Percentiles rank a stretch among this genome's conserved stretches.
These are phyloP conservation scores for Somion occarium DNA, from an alignment of 1,284 basidiomycete species.

Conservation along the genomic window DNA sequence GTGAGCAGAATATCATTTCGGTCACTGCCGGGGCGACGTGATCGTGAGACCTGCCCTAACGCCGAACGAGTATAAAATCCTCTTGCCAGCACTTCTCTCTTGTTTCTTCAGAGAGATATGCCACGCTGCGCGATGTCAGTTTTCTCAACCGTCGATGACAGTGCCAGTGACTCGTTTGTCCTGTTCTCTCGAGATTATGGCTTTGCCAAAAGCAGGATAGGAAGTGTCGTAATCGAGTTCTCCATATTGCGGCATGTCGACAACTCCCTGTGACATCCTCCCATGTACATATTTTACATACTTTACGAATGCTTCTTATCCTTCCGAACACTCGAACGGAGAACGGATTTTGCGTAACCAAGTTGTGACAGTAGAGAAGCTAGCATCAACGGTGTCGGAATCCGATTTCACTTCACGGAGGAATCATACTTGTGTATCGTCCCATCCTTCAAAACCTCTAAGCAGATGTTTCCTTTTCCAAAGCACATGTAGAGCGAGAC, in stretches of 20 bases:
- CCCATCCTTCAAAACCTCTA: too few species aligned
- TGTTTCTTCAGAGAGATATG: slow-evolving; percentile 31
- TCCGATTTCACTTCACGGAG: too few species aligned
- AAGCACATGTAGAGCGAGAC: too few species aligned
- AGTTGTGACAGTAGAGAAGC: too few species aligned
- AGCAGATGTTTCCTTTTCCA: too few species aligned
- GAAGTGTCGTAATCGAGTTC: slow-evolving; percentile 34
- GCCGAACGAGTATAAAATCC: slow-evolving; percentile 19
- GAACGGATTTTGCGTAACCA: too few species aligned
- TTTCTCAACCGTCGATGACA: slow-evolving; percentile 33
- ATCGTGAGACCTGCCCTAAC: slow-evolving; percentile 15
- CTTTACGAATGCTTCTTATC: background rate
- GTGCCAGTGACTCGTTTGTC: slow-evolving; percentile 35
- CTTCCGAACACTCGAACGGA: too few species aligned
- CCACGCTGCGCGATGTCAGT: slow-evolving; percentile 37
- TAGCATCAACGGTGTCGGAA: too few species aligned
- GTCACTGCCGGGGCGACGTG: slow-evolving; percentile 1
- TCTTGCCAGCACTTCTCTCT: background rate
- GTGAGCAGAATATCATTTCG: slow-evolving; percentile 4
- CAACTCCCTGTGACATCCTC: slow-evolving; percentile 31
- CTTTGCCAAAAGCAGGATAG: slow-evolving; percentile 32
- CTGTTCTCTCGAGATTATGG: slow-evolving; percentile 34
- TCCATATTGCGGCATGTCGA: slow-evolving; percentile 38
- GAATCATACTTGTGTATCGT: too few species aligned
- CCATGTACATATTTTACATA: slow-evolving; percentile 6